Evolutionary conservation across 176 grass and related monocot genomes (phyloP), one percentile per base, ranked within the genome.

Genomic region (Pharus latifolius): DNA sequence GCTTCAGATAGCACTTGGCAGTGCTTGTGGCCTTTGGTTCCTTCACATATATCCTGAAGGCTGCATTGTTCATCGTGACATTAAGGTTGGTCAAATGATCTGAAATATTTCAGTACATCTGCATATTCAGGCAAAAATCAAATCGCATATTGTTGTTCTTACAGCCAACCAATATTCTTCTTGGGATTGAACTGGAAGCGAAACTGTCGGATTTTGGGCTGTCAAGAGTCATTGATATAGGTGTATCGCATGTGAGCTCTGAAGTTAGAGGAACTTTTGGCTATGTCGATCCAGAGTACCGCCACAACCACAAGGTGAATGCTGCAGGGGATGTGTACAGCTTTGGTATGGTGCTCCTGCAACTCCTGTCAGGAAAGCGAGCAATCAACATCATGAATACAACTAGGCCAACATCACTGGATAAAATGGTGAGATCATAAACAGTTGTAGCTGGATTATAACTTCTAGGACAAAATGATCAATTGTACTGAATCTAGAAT

Each of bases 191-290:
- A 43, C 73, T 91, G 38, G 84, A 84, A 68, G 80, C 88, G 19
- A 91, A 84, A 46, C 73, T 91, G 6, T 87, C 80, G 1, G 88
- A 91, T 56, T 87, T 91, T 6, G 84, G 84, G 40, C 30, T 91
- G 29, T 91, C 88, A 3, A 87, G 78, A 42, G 68, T 83, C 46
- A 84, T 87, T 0, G 84, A 87, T 49, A 30, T 77, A 31, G 80
- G 77, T 52, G 77, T 74, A 3, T 91, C 84, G 0, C 80, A 81
- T 3, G 77, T 91, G 47, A 91, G 80, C 67, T 91, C 88, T 10
- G 80, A 91, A 69, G 88, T 91, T 32, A 67, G 88, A 81, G 88
- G 80, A 74, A 91, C 88, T 13, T 91, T 91, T 41, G 88, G 88
- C 52, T 91, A 91, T 31, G 80, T 91, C 18, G 80, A 87, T 63